Conservation (phyloP, 202 grass and related monocot species). For the Zizania palustris region DNA sequence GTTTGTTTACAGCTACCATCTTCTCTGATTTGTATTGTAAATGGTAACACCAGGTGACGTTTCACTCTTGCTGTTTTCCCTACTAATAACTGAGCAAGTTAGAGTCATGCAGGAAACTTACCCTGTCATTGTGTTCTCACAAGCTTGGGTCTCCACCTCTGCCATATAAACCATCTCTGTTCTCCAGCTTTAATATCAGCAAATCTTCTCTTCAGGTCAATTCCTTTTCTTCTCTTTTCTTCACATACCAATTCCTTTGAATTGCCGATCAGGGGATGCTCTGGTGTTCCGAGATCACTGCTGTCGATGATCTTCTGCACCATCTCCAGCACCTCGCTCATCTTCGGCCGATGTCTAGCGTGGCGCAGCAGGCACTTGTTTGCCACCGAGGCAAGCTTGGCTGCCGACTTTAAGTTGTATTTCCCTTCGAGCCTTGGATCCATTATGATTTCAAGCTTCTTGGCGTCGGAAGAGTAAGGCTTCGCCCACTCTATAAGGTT, state of each 20-base stretch:
- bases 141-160: conserved; percentile 76
- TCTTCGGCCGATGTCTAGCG: conserved; percentile 71
- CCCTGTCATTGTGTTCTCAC: conserved; percentile 72
- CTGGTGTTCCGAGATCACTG: conserved; percentile 55
- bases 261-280: conserved; percentile 48
- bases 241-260: conserved; percentile 31
- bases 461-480: conserved; percentile 61
- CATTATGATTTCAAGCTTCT: conserved; percentile 65
- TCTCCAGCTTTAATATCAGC: conserved; percentile 62
- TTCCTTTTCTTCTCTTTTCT: conserved; percentile 58
- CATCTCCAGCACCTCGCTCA: conserved; percentile 91
- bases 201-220: conserved; percentile 64
- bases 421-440: conserved; percentile 78
- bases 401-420: conserved; percentile 58
- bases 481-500: conserved; percentile 84
- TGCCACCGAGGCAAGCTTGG: conserved; percentile 69
- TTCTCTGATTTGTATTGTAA: conserved; percentile 28
- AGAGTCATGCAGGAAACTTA: conserved; percentile 36
- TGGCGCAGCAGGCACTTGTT: conserved; percentile 79
- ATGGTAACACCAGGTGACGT: conserved; percentile 21
- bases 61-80: conserved; percentile 37
- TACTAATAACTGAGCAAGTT: conserved; percentile 30
- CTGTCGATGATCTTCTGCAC: conserved; percentile 74
- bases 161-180: conserved; percentile 66
- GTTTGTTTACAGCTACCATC: conserved; percentile 28